Conservation (phyloP, 164 flowering plant genomes). For the Nymphaea thermarum region DNA sequence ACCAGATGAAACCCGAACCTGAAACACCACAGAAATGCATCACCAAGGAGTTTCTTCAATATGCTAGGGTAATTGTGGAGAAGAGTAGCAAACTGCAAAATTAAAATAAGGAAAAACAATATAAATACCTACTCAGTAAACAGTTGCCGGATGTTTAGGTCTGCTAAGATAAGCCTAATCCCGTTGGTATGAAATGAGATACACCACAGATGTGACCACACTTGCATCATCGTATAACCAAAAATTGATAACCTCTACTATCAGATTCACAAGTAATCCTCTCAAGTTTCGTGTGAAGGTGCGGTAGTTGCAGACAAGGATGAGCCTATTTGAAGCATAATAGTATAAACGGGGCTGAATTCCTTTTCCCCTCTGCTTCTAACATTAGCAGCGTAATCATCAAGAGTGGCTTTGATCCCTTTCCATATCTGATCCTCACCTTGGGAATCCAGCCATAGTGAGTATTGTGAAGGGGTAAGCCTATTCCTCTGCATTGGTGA, state of each 20-base stretch:
- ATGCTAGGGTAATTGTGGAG: no score
- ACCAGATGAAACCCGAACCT: no score
- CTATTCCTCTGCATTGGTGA: constrained; percentile 83
- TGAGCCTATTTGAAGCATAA: constrained; percentile 76
- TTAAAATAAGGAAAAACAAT: no score
- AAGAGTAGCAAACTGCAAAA: no score
- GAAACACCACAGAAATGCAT: no score
- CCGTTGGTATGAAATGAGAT: no score
- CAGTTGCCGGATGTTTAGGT: no score
- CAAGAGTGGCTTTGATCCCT: constrained; percentile 90
- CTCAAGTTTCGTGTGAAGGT: neutral
- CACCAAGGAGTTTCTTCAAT: no score
- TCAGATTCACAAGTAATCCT: neutral
- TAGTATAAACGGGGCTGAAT: constrained; percentile 82
- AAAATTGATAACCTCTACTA: neutral
- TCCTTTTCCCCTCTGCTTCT: constrained; percentile 92
- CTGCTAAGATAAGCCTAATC: no score
- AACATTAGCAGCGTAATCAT: constrained; percentile 79
- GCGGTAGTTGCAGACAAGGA: constrained; percentile 25
- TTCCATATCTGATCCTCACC: constrained; percentile 95
- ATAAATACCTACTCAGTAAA: no score
- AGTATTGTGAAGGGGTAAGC: constrained; percentile 75
- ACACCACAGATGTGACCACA: neutral
- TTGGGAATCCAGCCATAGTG: constrained; percentile 88
- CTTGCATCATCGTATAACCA: neutral